These are phyloP conservation scores for Termitomyces sp. DNA, from an alignment of 768 basidiomycete species.

Conservation along the genomic window DNA sequence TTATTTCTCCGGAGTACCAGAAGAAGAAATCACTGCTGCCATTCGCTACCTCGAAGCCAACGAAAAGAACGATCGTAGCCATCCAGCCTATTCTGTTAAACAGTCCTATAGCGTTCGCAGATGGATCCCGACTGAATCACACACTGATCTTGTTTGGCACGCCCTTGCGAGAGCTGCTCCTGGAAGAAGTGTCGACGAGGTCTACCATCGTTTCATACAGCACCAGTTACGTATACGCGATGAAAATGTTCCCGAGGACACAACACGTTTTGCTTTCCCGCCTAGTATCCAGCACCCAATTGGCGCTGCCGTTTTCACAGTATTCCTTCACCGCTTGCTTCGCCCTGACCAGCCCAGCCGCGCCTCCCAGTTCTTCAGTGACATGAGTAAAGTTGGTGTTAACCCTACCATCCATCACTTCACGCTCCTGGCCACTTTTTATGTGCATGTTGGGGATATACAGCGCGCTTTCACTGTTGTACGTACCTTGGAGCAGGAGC, in stretches of 20 bases:
- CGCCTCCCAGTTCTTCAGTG: conserved; percentile 40
- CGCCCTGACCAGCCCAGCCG: conserved; percentile 22
- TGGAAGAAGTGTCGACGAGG: conserved; percentile 21
- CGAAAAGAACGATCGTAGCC: neutral
- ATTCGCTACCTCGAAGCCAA: conserved; percentile 8
- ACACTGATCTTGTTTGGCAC: conserved; percentile 38
- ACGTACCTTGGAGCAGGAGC: conserved; percentile 31
- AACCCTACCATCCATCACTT: conserved; percentile 44
- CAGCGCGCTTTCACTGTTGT: conserved; percentile 37
- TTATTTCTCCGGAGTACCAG: conserved; percentile 50
- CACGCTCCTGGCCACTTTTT: conserved; percentile 45
- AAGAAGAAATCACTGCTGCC: conserved; percentile 22
- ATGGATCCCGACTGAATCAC: conserved; percentile 30
- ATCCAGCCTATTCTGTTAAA: conserved; percentile 1
- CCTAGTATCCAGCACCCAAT: conserved; percentile 27
- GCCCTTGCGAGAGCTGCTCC: conserved; percentile 25
- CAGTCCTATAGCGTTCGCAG: conserved; percentile 18
- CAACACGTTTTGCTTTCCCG: conserved; percentile 19
- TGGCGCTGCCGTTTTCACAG: conserved; percentile 39
- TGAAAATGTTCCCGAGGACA: conserved; percentile 2
- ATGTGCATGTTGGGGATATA: conserved; percentile 36
- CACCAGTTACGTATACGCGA: neutral
- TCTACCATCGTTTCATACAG: conserved; percentile 40
- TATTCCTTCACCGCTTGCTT: conserved; percentile 47
- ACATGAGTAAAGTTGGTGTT: conserved; percentile 49